A percentile compares a stretch with the other conserved stretches of the same genome.
Evolutionary conservation across 2,329 filamentous ascomycete species (phyloP).

Genomic region (Pseudogymnoascus sp.): DNA sequence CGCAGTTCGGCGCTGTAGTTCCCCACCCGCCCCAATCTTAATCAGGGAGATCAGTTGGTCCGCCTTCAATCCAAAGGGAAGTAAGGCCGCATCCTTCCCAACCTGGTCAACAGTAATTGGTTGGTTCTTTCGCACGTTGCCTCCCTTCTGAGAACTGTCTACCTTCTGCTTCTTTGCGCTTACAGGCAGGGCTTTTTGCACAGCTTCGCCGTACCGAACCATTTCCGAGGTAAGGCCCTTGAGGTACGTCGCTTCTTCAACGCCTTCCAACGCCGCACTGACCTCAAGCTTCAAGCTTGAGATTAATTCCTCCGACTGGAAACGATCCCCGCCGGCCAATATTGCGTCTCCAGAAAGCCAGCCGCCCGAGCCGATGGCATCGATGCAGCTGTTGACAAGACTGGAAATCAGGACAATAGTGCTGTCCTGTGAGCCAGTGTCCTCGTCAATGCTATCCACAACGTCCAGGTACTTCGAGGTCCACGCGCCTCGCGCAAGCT

Average conservation of each 20-base stretch:
- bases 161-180: conserved; percentile 26
- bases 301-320: conserved; percentile 56
- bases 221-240: conserved; percentile 59
- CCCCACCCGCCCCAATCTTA: conserved; percentile 62
- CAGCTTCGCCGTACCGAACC: conserved; percentile 48
- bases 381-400: conserved; percentile 64
- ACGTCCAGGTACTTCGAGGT: conserved; percentile 62
- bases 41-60: conserved; percentile 41
- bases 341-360: conserved; percentile 61
- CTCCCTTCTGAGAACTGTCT: conserved; percentile 1
- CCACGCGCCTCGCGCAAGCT: conserved; percentile 70
- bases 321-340: conserved; percentile 39
- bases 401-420: conserved; percentile 65
- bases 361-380: conserved; percentile 66
- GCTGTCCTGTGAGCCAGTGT: conserved; percentile 52
- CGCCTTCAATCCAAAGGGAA: conserved; percentile 68
- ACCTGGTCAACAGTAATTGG: conserved; percentile 40
- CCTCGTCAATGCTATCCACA: conserved; percentile 40
- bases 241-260: conserved; percentile 61
- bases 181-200: conserved; percentile 18
- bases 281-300: conserved; percentile 61
- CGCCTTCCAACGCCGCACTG: conserved; percentile 62
- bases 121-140: conserved; percentile 33
- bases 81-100: conserved; percentile 38
- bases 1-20: conserved; percentile 59